Evolutionary conservation across 306 rosid species (phyloP).

Genomic region (Rubus idaeus): DNA sequence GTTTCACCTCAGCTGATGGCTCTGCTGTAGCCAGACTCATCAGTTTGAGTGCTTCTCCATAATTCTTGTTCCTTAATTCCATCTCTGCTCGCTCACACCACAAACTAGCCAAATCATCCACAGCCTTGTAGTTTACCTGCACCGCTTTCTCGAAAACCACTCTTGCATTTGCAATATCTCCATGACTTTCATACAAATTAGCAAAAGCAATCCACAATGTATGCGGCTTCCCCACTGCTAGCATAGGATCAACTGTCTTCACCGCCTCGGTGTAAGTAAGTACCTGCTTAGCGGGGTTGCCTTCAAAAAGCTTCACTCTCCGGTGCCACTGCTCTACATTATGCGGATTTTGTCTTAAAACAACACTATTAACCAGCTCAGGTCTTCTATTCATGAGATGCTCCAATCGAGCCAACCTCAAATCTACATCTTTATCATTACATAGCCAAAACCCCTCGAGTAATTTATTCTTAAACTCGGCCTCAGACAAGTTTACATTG

Average conservation of each 20-base stretch:
- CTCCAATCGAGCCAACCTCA: constrained; percentile 78
- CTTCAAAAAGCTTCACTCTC: constrained; percentile 88
- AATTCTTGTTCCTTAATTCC: constrained; percentile 73
- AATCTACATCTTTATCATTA: constrained; percentile 67
- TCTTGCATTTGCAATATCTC: constrained; percentile 80
- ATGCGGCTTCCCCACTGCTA: constrained; percentile 96
- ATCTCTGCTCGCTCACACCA: constrained; percentile 98
- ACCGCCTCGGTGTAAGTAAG: constrained; percentile 90
- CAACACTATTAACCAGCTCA: constrained; percentile 83
- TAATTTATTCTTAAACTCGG: constrained; percentile 63
- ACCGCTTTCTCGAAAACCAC: constrained; percentile 92
- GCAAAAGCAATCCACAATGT: constrained; percentile 92
- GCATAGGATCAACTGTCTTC: constrained; percentile 88
- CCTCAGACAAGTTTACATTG: constrained; percentile 36
- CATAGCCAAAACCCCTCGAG: constrained; percentile 72
- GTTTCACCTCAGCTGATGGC: constrained; percentile 89
- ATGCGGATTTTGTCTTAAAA: constrained; percentile 90
- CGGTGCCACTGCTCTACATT: constrained; percentile 97
- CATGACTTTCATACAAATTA: constrained; percentile 68
- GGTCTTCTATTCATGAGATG: constrained; percentile 88
- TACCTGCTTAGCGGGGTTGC: constrained; percentile 84
- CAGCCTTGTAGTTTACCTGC: constrained; percentile 83
- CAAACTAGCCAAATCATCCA: constrained; percentile 83
- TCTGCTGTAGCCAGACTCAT: constrained; percentile 96
- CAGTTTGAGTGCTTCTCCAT: constrained; percentile 71